A percentile compares a stretch with the other conserved stretches of the same genome.
These are phyloP conservation scores for Candida lessepsii DNA, from an alignment of 805 yeast species.

Conservation along the genomic window DNA sequence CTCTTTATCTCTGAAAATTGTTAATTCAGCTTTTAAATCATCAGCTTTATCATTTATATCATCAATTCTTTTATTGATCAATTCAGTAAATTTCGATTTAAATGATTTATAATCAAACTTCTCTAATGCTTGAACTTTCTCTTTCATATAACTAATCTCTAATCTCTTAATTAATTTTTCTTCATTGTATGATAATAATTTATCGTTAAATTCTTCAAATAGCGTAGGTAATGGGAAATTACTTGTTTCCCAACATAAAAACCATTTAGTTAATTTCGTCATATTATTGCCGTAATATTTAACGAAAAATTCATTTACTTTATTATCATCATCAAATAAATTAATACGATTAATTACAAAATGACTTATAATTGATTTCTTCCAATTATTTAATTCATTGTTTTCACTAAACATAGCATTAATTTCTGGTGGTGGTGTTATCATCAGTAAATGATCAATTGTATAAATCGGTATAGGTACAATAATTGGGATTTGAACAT, in stretches of 20 bases:
- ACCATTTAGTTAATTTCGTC: constrained; percentile 26
- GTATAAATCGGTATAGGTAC: constrained; percentile 34
- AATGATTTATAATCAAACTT: constrained; percentile 26
- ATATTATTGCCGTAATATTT: constrained; percentile 29
- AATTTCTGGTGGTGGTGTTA: constrained; percentile 18
- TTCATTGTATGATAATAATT: constrained; percentile 21
- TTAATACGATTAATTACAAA: constrained; percentile 30
- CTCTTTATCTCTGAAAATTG: constrained; percentile 24
- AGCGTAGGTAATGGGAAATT: constrained; percentile 16
- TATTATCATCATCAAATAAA: constrained; percentile 17
- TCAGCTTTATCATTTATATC: constrained; percentile 19
- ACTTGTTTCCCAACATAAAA: constrained; percentile 22
- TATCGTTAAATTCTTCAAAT: constrained; percentile 22
- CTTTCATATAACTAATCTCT: constrained; percentile 15
- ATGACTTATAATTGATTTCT: constrained; percentile 25
- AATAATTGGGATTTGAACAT: constrained; percentile 29
- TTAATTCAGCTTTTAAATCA: constrained; percentile 17
- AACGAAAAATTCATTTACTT: constrained; percentile 20
- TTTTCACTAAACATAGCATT: constrained; percentile 12
- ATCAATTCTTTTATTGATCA: constrained; percentile 22
- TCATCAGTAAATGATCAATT: constrained; percentile 11
- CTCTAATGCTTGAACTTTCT: constrained; percentile 9
- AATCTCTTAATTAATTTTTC: constrained; percentile 25
- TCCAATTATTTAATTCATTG: constrained; percentile 32
- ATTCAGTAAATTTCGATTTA: constrained; percentile 28